Evolutionary conservation across 2,329 filamentous ascomycete species (phyloP).

Genomic region (Sordariomycetes sp.): DNA sequence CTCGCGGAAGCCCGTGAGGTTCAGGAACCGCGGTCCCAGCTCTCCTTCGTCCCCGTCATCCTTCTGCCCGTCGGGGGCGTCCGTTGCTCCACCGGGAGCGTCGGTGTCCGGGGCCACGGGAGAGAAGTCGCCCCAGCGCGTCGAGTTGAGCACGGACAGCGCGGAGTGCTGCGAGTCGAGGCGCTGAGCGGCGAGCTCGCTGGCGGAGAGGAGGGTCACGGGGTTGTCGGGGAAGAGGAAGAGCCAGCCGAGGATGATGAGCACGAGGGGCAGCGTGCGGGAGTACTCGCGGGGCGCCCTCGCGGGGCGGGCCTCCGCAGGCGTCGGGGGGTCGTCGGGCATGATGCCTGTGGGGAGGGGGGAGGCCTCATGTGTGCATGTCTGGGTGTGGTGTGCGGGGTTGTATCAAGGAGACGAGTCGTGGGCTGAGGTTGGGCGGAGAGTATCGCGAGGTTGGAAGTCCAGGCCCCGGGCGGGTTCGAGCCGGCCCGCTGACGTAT

Average conservation of each 20-base stretch:
- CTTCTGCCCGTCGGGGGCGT: not conserved
- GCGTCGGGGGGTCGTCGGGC: slow-evolving; percentile 1
- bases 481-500: too few relatives aligned
- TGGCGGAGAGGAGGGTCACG: slow-evolving; percentile 2
- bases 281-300: slow-evolving; percentile 1
- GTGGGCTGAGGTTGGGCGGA: not conserved
- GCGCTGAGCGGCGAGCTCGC: slow-evolving; percentile 14
- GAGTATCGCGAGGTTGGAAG: not conserved
- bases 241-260: slow-evolving; percentile 30
- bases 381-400: not conserved
- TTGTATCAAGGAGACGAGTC: not conserved
- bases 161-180: slow-evolving; percentile 37
- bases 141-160: slow-evolving; percentile 38
- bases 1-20: slow-evolving; percentile 64
- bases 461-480: not conserved
- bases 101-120: slow-evolving; percentile 21
- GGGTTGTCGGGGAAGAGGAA: slow-evolving; percentile 22
- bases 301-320: not conserved
- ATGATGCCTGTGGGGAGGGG: not conserved
- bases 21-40: slow-evolving; percentile 33
- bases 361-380: not conserved
- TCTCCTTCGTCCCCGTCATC: slow-evolving; percentile 7
- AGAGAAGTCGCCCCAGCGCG: slow-evolving; percentile 46
- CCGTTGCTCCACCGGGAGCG: not conserved
- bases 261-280: not conserved